Percentiles rank a stretch among this genome's conserved stretches.
Conservation (phyloP, 805 yeast species). For the Clavispora carvajalis region DNA sequence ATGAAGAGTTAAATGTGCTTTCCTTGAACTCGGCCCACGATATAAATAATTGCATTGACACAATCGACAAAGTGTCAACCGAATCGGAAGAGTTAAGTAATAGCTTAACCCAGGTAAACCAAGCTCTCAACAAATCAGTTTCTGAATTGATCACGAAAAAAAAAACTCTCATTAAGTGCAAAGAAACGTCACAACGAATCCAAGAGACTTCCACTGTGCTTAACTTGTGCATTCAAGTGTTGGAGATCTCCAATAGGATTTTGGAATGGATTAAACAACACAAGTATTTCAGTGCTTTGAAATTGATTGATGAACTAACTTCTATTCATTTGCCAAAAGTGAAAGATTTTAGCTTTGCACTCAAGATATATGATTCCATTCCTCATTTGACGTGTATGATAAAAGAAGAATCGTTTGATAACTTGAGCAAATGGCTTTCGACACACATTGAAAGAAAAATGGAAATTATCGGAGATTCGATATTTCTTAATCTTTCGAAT, state of each 20-base stretch:
- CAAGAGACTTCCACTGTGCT: slow-evolving; percentile 67
- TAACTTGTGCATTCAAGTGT: slow-evolving; percentile 68
- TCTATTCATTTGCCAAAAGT: slow-evolving; percentile 65
- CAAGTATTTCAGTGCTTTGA: slow-evolving; percentile 80
- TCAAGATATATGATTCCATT: slow-evolving; percentile 66
- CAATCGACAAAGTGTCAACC: slow-evolving; percentile 56
- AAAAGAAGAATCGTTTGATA: slow-evolving; percentile 65
- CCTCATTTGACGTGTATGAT: slow-evolving; percentile 72
- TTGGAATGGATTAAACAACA: slow-evolving; percentile 72
- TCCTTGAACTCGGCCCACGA: slow-evolving; percentile 59
- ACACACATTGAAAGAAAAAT: slow-evolving; percentile 58
- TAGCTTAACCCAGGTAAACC: slow-evolving; percentile 54
- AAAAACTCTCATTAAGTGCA: slow-evolving; percentile 51
- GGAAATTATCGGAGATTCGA: slow-evolving; percentile 48
- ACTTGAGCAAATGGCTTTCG: slow-evolving; percentile 60
- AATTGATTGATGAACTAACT: slow-evolving; percentile 70
- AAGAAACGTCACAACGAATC: slow-evolving; percentile 61
- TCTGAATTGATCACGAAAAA: slow-evolving; percentile 58
- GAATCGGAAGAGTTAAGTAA: slow-evolving; percentile 51
- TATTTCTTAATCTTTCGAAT: slow-evolving; percentile 48
- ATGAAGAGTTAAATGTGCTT: slow-evolving; percentile 54
- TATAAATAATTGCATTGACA: slow-evolving; percentile 53
- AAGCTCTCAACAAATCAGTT: slow-evolving; percentile 59
- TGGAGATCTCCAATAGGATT: slow-evolving; percentile 81
- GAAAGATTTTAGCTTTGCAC: slow-evolving; percentile 69